phyloP scores from a whole-genome alignment of 2,329 filamentous ascomycete genomes.

The Aurifilum marmelostoma region DNA sequence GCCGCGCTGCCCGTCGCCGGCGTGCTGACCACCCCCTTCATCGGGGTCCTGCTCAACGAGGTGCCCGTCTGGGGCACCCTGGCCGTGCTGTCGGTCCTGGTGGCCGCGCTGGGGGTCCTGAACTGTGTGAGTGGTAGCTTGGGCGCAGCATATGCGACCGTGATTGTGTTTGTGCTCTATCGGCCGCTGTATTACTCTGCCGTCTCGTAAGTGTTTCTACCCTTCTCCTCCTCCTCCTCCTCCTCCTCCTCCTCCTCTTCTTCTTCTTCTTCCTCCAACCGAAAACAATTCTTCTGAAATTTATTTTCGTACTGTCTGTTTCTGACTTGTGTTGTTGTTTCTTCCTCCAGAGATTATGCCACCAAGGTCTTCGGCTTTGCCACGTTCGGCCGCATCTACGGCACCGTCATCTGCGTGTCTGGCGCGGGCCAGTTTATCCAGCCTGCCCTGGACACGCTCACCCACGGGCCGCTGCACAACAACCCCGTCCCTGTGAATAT shows the following conservation, averaged over 20 bases:
- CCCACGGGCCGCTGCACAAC: slow-evolving; percentile 62
- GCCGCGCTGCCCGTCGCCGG: slow-evolving; percentile 67
- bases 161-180: slow-evolving; percentile 71
- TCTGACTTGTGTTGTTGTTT: not conserved
- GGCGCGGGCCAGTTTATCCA: slow-evolving; percentile 74
- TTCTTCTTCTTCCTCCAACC: too few species aligned
- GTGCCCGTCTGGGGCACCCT: slow-evolving; percentile 65
- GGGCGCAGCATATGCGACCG: slow-evolving; percentile 68
- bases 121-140: slow-evolving; percentile 52
- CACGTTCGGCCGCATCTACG: slow-evolving; percentile 82
- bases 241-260: too few species aligned
- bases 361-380: slow-evolving; percentile 79
- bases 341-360: slow-evolving; percentile 61
- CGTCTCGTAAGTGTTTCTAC: slow-evolving; percentile 58
- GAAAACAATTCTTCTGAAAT: too few species aligned
- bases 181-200: slow-evolving; percentile 78
- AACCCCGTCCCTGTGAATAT: slow-evolving; percentile 69
- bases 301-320: not conserved
- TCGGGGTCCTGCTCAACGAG: slow-evolving; percentile 69
- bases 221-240: not conserved
- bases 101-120: slow-evolving; percentile 65
- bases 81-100: slow-evolving; percentile 59
- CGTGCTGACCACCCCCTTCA: slow-evolving; percentile 70
- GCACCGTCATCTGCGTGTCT: slow-evolving; percentile 72
- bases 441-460: slow-evolving; percentile 69